Evolutionary conservation across 805 yeast genomes (phyloP), one percentile per base, ranked within the genome.

Genomic region (Deakozyma indianensis): DNA sequence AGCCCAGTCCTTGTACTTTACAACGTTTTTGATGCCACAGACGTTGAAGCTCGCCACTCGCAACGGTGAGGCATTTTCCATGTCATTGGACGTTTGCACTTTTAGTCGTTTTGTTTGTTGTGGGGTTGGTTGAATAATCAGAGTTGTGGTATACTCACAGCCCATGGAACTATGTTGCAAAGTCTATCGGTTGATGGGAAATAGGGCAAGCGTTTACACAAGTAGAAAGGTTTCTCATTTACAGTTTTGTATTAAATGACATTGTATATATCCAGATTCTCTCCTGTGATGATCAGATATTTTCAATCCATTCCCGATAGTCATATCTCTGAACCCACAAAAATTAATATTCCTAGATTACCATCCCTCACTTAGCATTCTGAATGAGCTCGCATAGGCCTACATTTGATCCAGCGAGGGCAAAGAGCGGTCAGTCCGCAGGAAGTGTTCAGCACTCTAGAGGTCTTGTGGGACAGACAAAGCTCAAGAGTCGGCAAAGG

Each of bases 1-100:
- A 45, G 75, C 78, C 90, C 96, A 90, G 1, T 96, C 96, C 49
- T 78, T 75, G 58, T 84, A 85, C 54, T 83, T 80, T 58, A 80
- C 76, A 23, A 90, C 64, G 0, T 95, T 87, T 44, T 85, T 75
- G 44, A 78, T 61, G 0, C 96, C 96, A 56, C 87, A 90, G 41
- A 86, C 82, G 60, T 87, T 90, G 70, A 86, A 90, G 0, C 92
- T 68, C 16, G 82, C 62, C 41, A 73, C 65, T n/a, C 87, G 62
- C 2, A 75, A 7, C 7, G 28, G 28, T 25, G 44, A n/a, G n/a
- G n/a, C 14, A 14, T 16, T 16, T 29, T 23, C 16, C 38, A 9
- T 22, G 22, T 15, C 4, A 7, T 7, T 29, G 18, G 38, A 7
- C n/a, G 38, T 20, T 25, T 25, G 7, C 23, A 22, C 38, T 41